Base-by-base conservation (phyloP, 208 protist species). In the Trypanosoma scelopori region DNA sequence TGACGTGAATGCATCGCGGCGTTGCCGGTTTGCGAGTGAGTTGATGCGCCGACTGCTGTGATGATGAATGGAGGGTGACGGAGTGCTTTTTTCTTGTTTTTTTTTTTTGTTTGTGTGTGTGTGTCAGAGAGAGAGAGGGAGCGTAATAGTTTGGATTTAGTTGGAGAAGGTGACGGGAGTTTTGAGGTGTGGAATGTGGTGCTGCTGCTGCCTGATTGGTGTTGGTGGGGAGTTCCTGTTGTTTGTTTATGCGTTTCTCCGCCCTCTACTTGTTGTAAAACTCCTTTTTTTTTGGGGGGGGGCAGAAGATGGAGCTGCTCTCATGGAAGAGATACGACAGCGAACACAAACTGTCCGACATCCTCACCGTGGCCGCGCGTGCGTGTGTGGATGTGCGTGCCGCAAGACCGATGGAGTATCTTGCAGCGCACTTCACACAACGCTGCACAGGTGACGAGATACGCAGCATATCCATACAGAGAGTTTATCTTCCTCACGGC, bases 311-410 rank as follows among this genome's bases (percentile, higher is more conserved):
- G 67, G 67, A 73, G 18, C 74, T 78, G 1, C 55, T 88, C 16
- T 90, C 89, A 27, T 94, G 89, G 85, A 80, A 83, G 67, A 47
- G 65, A 25, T 94, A 94, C 69, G 89, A 94, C 57, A 71, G 85
- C 7, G 69, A 90, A 69, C 71, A 81, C 71, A 65, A 81, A 27
- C 65, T 94, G 12, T 91, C 83, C 18, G 71, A 76, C 4, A 55
- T 92, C 13, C 65, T 94, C 12, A 94, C 89, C 1, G 79, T 87
- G 43, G 89, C 89, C 0, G 89, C 85, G 23, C 77, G 89, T 2
- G 82, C 89, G 22, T 94, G 89, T 52, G 83, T 92, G 11, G 79
- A 80, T 15, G 76, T 77, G 23, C 78, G 75, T 37, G 70, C 85
- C 13, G 25, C 65, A 23, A 27, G 87, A 22, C 83, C 83, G 25